These are phyloP conservation scores for Verbascum thapsus DNA, from an alignment of 257 asterid species.

Conservation along the genomic window DNA sequence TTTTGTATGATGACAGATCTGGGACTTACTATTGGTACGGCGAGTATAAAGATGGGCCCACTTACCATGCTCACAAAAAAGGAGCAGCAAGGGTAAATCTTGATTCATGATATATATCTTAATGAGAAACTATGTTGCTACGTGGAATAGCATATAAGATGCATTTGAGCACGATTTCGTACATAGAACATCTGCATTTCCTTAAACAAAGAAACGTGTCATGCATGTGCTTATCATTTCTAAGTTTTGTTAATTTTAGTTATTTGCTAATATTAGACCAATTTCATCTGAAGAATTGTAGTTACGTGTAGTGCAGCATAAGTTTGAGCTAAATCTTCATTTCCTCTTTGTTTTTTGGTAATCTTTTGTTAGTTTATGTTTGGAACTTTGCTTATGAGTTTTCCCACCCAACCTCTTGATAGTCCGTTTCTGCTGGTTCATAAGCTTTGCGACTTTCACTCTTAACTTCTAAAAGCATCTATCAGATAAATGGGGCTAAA, in stretches of 20 bases:
- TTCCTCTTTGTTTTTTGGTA: background rate
- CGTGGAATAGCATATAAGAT: background rate
- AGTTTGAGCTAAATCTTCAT: background rate
- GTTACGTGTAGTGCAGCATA: background rate
- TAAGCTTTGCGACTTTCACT: no score
- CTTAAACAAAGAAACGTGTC: background rate
- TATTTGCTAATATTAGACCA: background rate
- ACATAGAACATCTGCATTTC: background rate
- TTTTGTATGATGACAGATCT: conserved; percentile 70
- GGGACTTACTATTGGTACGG: conserved; percentile 93
- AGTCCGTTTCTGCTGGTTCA: no score
- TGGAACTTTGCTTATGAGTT: background rate
- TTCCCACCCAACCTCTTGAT: conserved; percentile 19
- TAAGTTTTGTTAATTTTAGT: background rate
- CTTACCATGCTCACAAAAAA: conserved; percentile 89
- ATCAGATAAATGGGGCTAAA: background rate
- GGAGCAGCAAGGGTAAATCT: conserved; percentile 94
- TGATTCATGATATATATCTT: conserved; percentile 6
- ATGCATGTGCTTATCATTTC: background rate
- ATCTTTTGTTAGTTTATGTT: no score
- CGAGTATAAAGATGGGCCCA: conserved; percentile 95
- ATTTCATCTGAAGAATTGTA: conserved; percentile 9
- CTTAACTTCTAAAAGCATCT: conserved; percentile 4
- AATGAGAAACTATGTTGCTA: background rate
- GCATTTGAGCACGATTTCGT: conserved; percentile 4